Percentiles rank a stretch among this genome's conserved stretches.
Conservation (phyloP, 192 early-diverging fungal genomes). For the Coemansia javaensis region DNA sequence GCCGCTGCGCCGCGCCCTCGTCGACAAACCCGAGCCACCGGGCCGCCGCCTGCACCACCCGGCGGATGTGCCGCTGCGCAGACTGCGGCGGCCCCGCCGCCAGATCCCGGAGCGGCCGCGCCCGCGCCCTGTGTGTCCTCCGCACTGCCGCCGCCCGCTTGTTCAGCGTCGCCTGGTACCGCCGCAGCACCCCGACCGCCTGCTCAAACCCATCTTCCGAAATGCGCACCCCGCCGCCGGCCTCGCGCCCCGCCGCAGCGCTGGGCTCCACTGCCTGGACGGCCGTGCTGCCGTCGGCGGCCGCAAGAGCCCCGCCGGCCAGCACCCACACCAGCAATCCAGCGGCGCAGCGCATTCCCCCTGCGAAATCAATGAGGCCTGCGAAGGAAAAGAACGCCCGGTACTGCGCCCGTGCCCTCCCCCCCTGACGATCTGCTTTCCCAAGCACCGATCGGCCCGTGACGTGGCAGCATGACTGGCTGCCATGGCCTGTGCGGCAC, state of each 20-base stretch:
- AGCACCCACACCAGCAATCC: constrained; percentile 3
- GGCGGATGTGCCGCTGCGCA: constrained; percentile 3
- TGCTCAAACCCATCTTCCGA: background rate
- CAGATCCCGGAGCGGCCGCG: constrained; percentile 8
- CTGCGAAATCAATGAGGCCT: too few relatives aligned
- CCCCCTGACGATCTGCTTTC: too few relatives aligned
- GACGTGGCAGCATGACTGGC: too few relatives aligned
- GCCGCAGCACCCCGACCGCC: constrained; percentile 8
- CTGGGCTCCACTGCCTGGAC: background rate
- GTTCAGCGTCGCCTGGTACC: constrained; percentile 6
- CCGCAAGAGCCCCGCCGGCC: background rate
- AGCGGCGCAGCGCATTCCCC: constrained; percentile 1
- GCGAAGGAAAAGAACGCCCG: too few relatives aligned
- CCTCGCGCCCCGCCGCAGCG: background rate
- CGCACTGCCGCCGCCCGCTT: background rate
- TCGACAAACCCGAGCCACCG: background rate
- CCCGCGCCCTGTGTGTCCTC: background rate
- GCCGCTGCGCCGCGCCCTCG: background rate
- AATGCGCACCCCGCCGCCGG: background rate
- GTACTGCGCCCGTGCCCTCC: too few relatives aligned
- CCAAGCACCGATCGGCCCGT: too few relatives aligned
- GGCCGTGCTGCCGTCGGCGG: too few relatives aligned
- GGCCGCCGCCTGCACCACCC: background rate
- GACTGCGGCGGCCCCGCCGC: constrained; percentile 3
- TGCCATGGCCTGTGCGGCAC: too few relatives aligned